Percentiles rank a stretch among this genome's conserved stretches.
Evolutionary conservation across 1,139 yeast species (phyloP).

Genomic region (Hyphopichia pseudoburtonii): DNA sequence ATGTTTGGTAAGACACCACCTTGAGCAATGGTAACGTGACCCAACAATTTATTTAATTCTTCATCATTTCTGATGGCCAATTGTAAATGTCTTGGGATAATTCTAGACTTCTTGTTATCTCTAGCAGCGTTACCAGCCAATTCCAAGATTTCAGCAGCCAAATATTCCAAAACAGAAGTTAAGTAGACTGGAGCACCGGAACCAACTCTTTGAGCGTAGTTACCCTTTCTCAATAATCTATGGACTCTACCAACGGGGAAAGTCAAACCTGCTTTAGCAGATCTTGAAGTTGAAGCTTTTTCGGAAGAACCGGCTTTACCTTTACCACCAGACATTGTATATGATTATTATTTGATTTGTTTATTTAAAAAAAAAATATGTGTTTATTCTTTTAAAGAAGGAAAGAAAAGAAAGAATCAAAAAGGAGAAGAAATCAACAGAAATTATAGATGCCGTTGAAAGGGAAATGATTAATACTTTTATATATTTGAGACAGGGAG

Average conservation of each 20-base stretch:
- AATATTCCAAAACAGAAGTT: constrained; percentile 53
- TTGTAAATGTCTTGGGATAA: constrained; percentile 54
- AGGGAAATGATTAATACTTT: too few species aligned
- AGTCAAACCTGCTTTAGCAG: constrained; percentile 54
- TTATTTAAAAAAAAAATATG: constrained; percentile 5
- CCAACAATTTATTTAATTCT: constrained; percentile 61
- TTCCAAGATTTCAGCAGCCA: constrained; percentile 56
- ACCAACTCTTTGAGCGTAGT: constrained; percentile 58
- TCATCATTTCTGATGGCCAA: constrained; percentile 57
- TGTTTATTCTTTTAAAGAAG: too few species aligned
- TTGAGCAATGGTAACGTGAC: constrained; percentile 93
- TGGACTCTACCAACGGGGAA: constrained; percentile 60
- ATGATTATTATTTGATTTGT: constrained; percentile 11
- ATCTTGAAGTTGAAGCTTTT: constrained; percentile 55
- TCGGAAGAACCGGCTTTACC: constrained; percentile 54
- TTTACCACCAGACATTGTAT: constrained; percentile 52
- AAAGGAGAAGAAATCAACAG: background rate
- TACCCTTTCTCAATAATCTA: constrained; percentile 55
- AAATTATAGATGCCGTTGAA: too few species aligned
- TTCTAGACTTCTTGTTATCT: constrained; percentile 59
- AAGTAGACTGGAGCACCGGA: constrained; percentile 57
- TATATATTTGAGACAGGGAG: constrained; percentile 6
- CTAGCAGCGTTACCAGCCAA: constrained; percentile 60
- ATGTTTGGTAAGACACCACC: constrained; percentile 99
- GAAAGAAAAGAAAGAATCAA: constrained; percentile 5